A percentile compares a stretch with the other conserved stretches of the same genome.
Conservation (phyloP, 805 yeast species). For the Blastobotrys chiropterorum region DNA sequence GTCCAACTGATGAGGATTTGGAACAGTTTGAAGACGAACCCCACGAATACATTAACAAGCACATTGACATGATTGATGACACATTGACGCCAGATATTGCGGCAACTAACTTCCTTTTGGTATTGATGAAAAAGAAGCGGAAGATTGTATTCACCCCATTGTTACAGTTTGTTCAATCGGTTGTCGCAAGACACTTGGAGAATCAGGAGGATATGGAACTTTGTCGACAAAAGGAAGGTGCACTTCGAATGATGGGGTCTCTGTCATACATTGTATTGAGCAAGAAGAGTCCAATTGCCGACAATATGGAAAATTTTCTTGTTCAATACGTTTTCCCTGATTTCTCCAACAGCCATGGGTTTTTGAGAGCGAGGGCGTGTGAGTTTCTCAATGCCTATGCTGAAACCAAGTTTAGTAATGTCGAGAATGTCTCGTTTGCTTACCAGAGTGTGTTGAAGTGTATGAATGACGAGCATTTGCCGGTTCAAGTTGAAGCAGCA, state of each 20-base stretch:
- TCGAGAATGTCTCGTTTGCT: slow-evolving; percentile 58
- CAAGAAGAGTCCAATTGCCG: slow-evolving; percentile 49
- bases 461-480: slow-evolving; percentile 49
- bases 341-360: slow-evolving; percentile 52
- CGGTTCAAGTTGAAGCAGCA: slow-evolving; percentile 80
- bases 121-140: slow-evolving; percentile 64
- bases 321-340: slow-evolving; percentile 63
- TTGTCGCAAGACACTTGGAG: slow-evolving; percentile 33
- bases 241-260: slow-evolving; percentile 70
- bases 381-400: slow-evolving; percentile 51
- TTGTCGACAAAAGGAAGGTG: slow-evolving; percentile 70
- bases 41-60: slow-evolving; percentile 73
- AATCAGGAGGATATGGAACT: slow-evolving; percentile 30
- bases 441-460: slow-evolving; percentile 33
- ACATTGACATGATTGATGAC: slow-evolving; percentile 59
- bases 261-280: slow-evolving; percentile 50
- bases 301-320: slow-evolving; percentile 66
- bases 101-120: slow-evolving; percentile 64
- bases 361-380: slow-evolving; percentile 60
- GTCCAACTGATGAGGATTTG: slow-evolving; percentile 60
- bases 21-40: slow-evolving; percentile 84
- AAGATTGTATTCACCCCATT: slow-evolving; percentile 25
- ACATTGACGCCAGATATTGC: slow-evolving; percentile 67
- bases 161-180: slow-evolving; percentile 52
- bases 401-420: slow-evolving; percentile 52